Base-by-base conservation (phyloP, 2,329 filamentous ascomycete genomes). In the Bipolaris victoriae region DNA sequence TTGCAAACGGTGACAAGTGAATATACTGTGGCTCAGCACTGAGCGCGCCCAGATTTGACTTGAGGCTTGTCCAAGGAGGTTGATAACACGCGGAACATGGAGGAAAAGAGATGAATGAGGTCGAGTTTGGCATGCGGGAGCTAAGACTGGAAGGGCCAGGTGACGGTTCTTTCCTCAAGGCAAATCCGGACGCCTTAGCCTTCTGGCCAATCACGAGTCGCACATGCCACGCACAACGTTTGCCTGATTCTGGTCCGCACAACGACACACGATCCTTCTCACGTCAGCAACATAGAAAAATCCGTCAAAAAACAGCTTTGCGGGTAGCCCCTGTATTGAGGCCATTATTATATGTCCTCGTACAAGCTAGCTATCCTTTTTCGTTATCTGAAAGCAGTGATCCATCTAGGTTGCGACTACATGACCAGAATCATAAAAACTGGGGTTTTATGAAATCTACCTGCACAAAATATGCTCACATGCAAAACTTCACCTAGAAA, bases 221-320 rank as follows among this genome's bases (percentile, higher is more conserved):
- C 44, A 44, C 24, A 33, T 24, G 49, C 37, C 33, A 49, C 35
- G 39, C 39, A 31, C 5, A 51, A 13, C 7, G 36, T 58, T 58
- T 61, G 58, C 58, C 58, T 61, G 51, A 61, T 58, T 52, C 20
- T 47, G 55, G 51, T 55, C 18, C 58, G 55, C 58, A 58, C 58
- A 36, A 58, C 55, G 48, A 52, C 53, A 46, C 40, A 41, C 39
- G 39, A 39, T 47, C 41, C 26, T 41, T 15, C 22, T 13, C 7
- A 52, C 15, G 20, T 18, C 18, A 20, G 26, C 18, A 47, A 7
- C 26, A 3, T 9, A 15, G 29, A 2, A 20, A 15, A 0, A 2
- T 2, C 24, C 10, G 9, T 20, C 26, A 39, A 13, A 7, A 11
- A 24, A n/a, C 7, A 7, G 9, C 5, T 13, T 24, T 18, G 22